Base-by-base conservation (phyloP, 148 eudicot genomes). In the Silene conica region DNA sequence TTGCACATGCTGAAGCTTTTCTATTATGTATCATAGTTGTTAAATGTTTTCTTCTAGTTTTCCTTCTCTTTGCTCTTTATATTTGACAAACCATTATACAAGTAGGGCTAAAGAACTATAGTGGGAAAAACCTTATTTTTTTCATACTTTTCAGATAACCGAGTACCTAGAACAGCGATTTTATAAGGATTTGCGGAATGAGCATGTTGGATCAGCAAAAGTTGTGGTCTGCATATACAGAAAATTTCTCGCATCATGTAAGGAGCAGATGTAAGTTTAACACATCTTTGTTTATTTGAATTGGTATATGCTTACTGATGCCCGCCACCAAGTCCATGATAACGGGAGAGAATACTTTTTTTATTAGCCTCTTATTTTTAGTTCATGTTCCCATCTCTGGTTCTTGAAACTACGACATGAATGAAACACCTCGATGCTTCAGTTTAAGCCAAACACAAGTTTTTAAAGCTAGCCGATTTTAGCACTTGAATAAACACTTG, bases 231-330 rank as follows among this genome's bases (percentile, higher is more conserved):
- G 87, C 70, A 71, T 92, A 73, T 92, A 90, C 81, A 83, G 89
- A 84, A 92, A 85, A 85, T 82, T 92, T 81, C 75, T 90, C 73
- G 82, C 89, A 66, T 80, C 96, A 80, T 92, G 97, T 82, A 92
- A 90, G 87, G 90, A 88, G 86, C 96, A 92, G 82, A 88, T 92
- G 97, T 92, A 90, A 90, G 97, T 88, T 79, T 71, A 61, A 73
- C 25, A 9, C 66, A 50, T 81, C 50, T 81, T 64, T 46, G 59
- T 67, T 63, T 52, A 45, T 63, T 71, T 70, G 70, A 15, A 14
- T 41, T 21, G 68, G 31, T 2, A 20, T 55, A 38, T 67, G 22
- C 23, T 73, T 67, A 67, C 38, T 56, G 31, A 55, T 16, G 19
- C 38, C 9, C 4, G 12, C 61, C 16, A 62, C 34, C 54, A 3